phyloP scores from a whole-genome alignment of 257 asterid species.

The Solanum virginianum region DNA sequence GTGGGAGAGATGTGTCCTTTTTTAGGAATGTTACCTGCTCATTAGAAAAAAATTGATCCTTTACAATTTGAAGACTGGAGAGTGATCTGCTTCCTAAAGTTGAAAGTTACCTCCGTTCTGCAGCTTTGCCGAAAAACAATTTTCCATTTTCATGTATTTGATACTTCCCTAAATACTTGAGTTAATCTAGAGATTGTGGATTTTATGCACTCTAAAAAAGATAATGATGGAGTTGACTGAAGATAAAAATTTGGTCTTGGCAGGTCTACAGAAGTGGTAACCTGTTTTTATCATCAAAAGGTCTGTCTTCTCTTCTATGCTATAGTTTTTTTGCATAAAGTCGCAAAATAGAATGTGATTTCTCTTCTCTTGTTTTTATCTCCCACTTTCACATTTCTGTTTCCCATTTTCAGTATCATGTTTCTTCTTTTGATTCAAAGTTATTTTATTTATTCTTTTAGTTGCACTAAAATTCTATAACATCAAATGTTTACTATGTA shows the following conservation, averaged over 20 bases:
- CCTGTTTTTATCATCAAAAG: slow-evolving; percentile 88
- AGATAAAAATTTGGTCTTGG: slow-evolving; percentile 4
- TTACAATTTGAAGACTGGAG: not conserved
- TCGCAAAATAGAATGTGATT: not conserved
- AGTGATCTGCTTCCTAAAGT: not conserved
- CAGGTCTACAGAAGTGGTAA: slow-evolving; percentile 98
- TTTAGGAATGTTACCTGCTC: not conserved
- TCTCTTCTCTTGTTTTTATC: not conserved
- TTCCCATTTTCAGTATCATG: not conserved
- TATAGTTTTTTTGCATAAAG: not conserved
- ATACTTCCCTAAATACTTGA: not conserved
- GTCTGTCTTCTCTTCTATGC: slow-evolving; percentile 29
- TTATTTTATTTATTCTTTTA: not conserved
- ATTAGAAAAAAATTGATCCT: not conserved
- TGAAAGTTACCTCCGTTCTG: not conserved
- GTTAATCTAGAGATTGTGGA: not conserved
- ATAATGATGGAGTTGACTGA: not conserved
- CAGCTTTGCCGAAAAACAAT: not conserved
- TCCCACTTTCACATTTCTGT: not conserved
- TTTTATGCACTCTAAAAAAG: not conserved
- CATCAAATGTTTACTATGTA: not conserved
- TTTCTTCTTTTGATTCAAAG: not conserved
- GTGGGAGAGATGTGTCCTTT: not conserved
- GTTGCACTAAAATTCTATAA: not conserved
- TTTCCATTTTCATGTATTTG: not conserved